These are phyloP conservation scores for Coccomyxa subellipsoidea DNA, from an alignment of 163 green algal genomes.

Conservation along the genomic window DNA sequence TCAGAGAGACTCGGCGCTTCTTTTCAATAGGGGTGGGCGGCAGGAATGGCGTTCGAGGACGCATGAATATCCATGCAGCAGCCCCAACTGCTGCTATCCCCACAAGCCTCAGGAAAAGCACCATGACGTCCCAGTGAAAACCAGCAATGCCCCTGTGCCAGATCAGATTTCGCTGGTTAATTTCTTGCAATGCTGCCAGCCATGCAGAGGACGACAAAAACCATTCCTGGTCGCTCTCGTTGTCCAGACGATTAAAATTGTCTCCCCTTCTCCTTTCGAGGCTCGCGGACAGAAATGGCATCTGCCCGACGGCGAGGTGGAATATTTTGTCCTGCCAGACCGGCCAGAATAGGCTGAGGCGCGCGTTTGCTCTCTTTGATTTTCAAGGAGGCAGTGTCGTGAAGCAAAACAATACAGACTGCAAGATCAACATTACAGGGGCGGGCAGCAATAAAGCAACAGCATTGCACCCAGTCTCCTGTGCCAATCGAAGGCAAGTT, in stretches of 20 bases:
- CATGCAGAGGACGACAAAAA: background rate
- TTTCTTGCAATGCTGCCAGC: too few relatives aligned
- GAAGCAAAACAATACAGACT: background rate
- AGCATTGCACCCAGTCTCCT: background rate
- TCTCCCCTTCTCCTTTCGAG: background rate
- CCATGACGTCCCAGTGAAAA: background rate
- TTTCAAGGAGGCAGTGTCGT: background rate
- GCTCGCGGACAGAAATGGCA: background rate
- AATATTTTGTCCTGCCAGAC: background rate
- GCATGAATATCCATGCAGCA: constrained; percentile 9
- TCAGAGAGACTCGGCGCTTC: background rate
- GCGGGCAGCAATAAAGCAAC: background rate
- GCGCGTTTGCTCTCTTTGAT: background rate
- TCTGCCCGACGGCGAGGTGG: too few relatives aligned
- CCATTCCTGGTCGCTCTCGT: background rate
- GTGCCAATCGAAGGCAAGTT: background rate
- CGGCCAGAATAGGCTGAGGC: background rate
- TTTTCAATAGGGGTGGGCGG: background rate
- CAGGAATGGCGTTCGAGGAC: background rate
- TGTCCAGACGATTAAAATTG: background rate
- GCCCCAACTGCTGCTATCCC: background rate
- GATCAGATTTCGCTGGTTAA: too few relatives aligned
- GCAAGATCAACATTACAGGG: background rate
- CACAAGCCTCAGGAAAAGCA: background rate
- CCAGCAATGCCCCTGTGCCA: background rate